Evolutionary conservation across 805 yeast species (phyloP).

Genomic region (Hanseniaspora pseudoguilliermondii): DNA sequence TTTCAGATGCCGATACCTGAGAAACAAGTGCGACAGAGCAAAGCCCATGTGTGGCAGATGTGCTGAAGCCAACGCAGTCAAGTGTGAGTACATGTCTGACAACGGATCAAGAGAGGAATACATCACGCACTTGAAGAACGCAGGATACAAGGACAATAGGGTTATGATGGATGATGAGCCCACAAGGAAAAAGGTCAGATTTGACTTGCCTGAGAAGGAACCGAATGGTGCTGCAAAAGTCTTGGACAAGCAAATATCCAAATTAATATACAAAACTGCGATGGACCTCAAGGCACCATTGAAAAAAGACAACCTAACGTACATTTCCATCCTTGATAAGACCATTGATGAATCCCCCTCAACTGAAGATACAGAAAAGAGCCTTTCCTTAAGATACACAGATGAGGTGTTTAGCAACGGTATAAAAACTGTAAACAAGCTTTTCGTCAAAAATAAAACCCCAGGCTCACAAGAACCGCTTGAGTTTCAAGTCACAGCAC

Average conservation of each 20-base stretch:
- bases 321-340: constrained; percentile 2
- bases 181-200: background rate
- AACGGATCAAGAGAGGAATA: background rate
- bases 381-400: background rate
- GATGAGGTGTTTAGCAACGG: background rate
- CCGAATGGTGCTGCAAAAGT: background rate
- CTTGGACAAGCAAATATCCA: background rate
- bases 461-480: background rate
- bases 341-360: background rate
- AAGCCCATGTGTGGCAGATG: constrained; percentile 8
- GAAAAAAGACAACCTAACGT: background rate
- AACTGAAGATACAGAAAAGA: background rate
- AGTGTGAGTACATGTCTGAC: constrained; percentile 9
- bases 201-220: background rate
- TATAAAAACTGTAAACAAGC: background rate
- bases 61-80: background rate
- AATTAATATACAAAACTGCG: background rate
- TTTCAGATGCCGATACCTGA: constrained; percentile 8
- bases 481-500: background rate
- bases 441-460: background rate
- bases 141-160: background rate
- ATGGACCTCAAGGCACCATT: background rate
- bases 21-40: constrained; percentile 9
- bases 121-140: background rate
- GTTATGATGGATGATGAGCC: background rate